Conservation (phyloP, 768 basidiomycete species). For the Trametes gibbosa region DNA sequence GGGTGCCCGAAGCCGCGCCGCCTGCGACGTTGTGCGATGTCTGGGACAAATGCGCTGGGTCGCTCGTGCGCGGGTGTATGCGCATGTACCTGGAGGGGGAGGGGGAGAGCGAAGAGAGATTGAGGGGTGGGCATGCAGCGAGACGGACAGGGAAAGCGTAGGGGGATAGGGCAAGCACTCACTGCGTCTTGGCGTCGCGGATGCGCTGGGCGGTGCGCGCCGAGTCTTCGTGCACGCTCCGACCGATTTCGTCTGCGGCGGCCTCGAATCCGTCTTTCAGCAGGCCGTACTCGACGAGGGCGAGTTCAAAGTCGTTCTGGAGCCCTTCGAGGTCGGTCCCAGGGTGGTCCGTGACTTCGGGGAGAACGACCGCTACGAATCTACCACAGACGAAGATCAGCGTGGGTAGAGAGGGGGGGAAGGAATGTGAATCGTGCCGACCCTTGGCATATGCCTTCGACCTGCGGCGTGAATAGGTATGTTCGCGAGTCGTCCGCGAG, state of each 20-base stretch:
- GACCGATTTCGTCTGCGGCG: constrained; percentile 24
- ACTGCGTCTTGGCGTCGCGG: constrained; percentile 12
- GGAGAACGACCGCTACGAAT: constrained; percentile 22
- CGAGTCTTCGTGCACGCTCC: constrained; percentile 22
- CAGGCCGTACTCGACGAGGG: constrained; percentile 23
- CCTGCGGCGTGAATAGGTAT: constrained; percentile 22
- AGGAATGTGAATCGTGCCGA: neutral
- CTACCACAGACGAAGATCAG: neutral
- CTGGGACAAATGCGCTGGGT: constrained; percentile 12
- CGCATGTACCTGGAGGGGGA: constrained; percentile 5
- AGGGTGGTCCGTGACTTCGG: constrained; percentile 2
- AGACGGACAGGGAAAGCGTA: neutral
- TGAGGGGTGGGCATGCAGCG: neutral
- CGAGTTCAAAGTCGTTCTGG: constrained; percentile 25
- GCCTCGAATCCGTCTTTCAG: constrained; percentile 27
- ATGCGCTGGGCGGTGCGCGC: constrained; percentile 14
- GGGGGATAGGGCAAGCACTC: neutral
- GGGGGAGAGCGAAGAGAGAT: neutral
- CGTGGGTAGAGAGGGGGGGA: neutral
- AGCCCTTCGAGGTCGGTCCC: constrained; percentile 9
- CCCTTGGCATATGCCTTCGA: constrained; percentile 15
- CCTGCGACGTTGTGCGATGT: constrained; percentile 15
- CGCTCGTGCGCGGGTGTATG: constrained; percentile 15
- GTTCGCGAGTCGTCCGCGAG: constrained; percentile 20
- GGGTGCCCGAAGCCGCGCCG: constrained; percentile 12